These are phyloP conservation scores for Puccinia coronata DNA, from an alignment of 1,284 basidiomycete genomes.

Conservation along the genomic window DNA sequence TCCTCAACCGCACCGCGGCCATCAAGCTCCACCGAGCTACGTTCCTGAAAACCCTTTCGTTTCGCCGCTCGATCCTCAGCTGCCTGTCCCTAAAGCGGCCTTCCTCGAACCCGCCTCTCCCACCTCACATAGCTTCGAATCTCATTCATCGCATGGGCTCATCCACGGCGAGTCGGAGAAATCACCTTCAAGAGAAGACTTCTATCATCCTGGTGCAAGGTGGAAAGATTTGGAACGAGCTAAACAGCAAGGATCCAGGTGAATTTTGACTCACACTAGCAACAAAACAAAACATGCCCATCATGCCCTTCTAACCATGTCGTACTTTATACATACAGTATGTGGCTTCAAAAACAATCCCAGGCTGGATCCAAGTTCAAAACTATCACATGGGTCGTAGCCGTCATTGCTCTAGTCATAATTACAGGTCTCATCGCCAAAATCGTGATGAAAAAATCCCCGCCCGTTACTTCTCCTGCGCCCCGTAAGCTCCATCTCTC, in stretches of 20 bases:
- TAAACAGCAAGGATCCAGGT: slow-evolving; percentile 18
- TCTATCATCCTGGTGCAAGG: not conserved
- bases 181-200: not conserved
- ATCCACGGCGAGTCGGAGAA: slow-evolving; percentile 10
- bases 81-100: not conserved
- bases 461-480: not conserved
- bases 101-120: slow-evolving; percentile 26
- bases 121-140: slow-evolving; percentile 17
- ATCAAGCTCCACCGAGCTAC: not conserved
- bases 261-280: too few species aligned
- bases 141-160: not conserved
- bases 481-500: not conserved
- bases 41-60: not conserved
- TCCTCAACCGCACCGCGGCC: not conserved
- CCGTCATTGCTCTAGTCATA: not conserved
- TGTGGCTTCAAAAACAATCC: slow-evolving; percentile 24
- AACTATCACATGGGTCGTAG: slow-evolving; percentile 8
- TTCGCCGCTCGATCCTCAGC: not conserved
- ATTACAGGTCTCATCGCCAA: slow-evolving; percentile 12
- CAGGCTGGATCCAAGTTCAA: slow-evolving; percentile 37
- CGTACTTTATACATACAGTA: not conserved
- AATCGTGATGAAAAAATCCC: slow-evolving; percentile 7
- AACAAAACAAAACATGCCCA: too few species aligned
- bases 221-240: slow-evolving; percentile 25
- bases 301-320: too few species aligned